Evolutionary conservation across 2,329 filamentous ascomycete genomes (phyloP).

Genomic region (Exophiala xenobiotica): DNA sequence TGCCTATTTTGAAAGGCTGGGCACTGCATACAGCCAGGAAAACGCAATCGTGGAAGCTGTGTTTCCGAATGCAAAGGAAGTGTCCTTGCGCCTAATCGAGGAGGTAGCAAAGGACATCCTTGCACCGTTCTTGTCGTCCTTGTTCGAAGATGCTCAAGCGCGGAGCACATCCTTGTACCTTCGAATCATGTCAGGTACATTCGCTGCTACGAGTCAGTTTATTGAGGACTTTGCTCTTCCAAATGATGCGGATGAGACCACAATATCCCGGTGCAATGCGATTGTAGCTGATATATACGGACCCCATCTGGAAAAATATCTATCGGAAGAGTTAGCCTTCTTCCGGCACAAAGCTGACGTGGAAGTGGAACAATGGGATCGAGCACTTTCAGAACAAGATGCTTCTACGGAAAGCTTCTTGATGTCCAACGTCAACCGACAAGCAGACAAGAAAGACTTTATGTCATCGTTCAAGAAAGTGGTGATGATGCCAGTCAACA

Average conservation of each 20-base stretch:
- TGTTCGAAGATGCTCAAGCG: conserved; percentile 85
- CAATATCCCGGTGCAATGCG: conserved; percentile 64
- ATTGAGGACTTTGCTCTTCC: conserved; percentile 68
- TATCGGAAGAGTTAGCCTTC: conserved; percentile 84
- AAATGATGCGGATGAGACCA: conserved; percentile 57
- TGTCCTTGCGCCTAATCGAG: conserved; percentile 76
- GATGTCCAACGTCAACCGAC: conserved; percentile 91
- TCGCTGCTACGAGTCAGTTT: conserved; percentile 80
- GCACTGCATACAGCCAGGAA: conserved; percentile 78
- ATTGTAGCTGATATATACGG: conserved; percentile 76
- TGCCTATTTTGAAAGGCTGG: conserved; percentile 73
- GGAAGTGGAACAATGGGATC: conserved; percentile 84
- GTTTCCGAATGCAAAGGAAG: conserved; percentile 68
- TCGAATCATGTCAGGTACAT: conserved; percentile 81
- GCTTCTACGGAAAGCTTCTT: conserved; percentile 88
- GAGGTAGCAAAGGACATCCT: conserved; percentile 80
- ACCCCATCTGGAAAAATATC: conserved; percentile 87
- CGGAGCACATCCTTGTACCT: conserved; percentile 74
- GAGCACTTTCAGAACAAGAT: conserved; percentile 85
- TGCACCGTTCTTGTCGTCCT: conserved; percentile 77
- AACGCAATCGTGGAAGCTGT: conserved; percentile 74
- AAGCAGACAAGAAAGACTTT: conserved; percentile 95
- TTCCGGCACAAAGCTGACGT: conserved; percentile 75
- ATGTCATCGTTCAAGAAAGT: conserved; percentile 96
- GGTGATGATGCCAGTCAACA: conserved; percentile 97